Base-by-base conservation (phyloP, 2,329 filamentous ascomycete species). In the Lomentospora prolificans region DNA sequence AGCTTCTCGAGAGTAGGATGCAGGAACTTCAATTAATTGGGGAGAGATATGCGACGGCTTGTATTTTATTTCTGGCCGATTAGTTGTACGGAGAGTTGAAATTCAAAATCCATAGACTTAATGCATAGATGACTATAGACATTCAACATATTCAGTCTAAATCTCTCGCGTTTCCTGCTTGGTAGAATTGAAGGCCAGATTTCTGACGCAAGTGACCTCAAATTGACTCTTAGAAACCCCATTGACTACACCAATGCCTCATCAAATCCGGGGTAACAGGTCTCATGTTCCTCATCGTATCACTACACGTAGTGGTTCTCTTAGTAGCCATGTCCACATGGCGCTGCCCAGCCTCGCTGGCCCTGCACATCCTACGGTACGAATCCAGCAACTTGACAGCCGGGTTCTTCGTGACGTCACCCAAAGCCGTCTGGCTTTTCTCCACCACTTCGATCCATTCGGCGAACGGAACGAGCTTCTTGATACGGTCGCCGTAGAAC, bases 351-450 rank as follows among this genome's bases (percentile, higher is more conserved):
- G 55, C 51, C 31, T 59, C 61, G 1, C 58, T 57, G 0, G 57
- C 64, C 1, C 33, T 56, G 3, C 62, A 63, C 62, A 72, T 64
- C 2, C 62, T 66, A 52, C 65, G 65, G 60, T 78, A 81, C 25
- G 75, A 74, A 48, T 78, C 76, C 0, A 81, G 60, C 48, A 82
- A 65, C 66, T 81, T 81, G 41, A 80, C 60, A 8, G 71, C 77
- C 0, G 76, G 76, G 59, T 78, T 79, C 55, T 63, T 66, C 3
- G 67, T 67, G 0, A 77, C 59, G 7, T 72, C 66, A 3, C 69
- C 65, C 12, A 65, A 68, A 3, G 64, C 64, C 4, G 64, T 61
- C 0, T 66, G 66, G 56, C 73, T 76, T 57, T 69, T 58, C 57
- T 76, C 72, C 19, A 81, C 65, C 8, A 65, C 62, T 1, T 62